A percentile compares a stretch with the other conserved stretches of the same genome.
phyloP scores from a whole-genome alignment of 257 asterid genomes.

The Ilex aquifolium region DNA sequence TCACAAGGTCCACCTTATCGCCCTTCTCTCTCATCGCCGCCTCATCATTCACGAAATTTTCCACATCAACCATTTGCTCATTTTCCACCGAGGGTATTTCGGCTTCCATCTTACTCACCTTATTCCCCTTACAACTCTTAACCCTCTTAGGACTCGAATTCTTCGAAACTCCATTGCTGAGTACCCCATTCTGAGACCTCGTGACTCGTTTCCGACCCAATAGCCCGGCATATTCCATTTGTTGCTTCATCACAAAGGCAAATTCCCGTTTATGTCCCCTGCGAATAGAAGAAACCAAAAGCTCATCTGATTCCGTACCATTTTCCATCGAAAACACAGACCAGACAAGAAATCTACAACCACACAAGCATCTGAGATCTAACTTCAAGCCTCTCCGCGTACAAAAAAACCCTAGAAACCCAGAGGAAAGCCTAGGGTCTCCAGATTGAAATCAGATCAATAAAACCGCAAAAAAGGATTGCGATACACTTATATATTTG shows the following conservation, averaged over 20 bases:
- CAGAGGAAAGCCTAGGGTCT: too few species aligned
- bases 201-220: constrained; percentile 59
- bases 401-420: too few species aligned
- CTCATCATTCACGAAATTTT: constrained; percentile 19
- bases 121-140: constrained; percentile 6
- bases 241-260: constrained; percentile 68
- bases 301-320: constrained; percentile 44
- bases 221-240: constrained; percentile 38
- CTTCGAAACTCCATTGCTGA: constrained; percentile 8
- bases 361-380: too few species aligned
- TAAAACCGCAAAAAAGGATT: too few species aligned
- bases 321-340: constrained; percentile 23
- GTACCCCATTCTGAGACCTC: constrained; percentile 47
- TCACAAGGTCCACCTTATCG: too few species aligned
- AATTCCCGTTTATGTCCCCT: constrained; percentile 87
- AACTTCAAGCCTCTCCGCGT: too few species aligned
- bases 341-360: background rate
- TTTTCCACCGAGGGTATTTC: constrained; percentile 2
- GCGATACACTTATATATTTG: too few species aligned
- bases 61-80: background rate
- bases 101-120: constrained; percentile 30
- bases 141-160: constrained; percentile 12
- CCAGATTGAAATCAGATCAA: too few species aligned
- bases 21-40: background rate
- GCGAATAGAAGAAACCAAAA: constrained; percentile 56